Percentiles rank a stretch among this genome's conserved stretches.
phyloP scores from a whole-genome alignment of 108 stramenopile species.

The Chaetoceros muelleri region DNA sequence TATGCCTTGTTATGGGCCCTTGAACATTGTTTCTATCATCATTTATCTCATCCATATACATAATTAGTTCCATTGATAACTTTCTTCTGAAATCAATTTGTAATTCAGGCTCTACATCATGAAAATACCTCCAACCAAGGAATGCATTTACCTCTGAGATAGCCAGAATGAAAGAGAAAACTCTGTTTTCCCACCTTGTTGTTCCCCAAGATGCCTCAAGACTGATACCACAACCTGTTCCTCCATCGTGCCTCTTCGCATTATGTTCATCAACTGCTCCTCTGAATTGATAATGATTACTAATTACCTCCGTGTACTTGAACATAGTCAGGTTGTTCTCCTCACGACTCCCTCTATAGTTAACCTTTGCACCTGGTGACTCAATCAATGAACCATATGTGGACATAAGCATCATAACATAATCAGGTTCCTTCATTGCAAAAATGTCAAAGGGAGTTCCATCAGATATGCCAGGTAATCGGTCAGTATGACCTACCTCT shows the following conservation, averaged over 20 bases:
- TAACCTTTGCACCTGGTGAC: not conserved
- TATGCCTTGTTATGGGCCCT: no score
- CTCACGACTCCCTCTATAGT: not conserved
- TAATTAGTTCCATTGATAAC: no score
- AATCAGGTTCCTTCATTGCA: conserved; percentile 25
- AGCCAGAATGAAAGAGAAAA: conserved; percentile 15
- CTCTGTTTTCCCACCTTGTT: conserved; percentile 8
- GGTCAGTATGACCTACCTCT: conserved; percentile 8
- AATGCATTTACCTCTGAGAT: conserved; percentile 18
- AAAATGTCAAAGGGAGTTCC: conserved; percentile 2
- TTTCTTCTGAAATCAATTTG: no score
- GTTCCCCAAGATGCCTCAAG: conserved; percentile 15
- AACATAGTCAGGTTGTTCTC: not conserved
- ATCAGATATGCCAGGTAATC: conserved; percentile 3
- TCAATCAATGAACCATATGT: conserved; percentile 11
- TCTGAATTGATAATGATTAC: conserved; percentile 12
- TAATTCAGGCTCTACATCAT: no score
- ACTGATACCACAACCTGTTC: conserved; percentile 3
- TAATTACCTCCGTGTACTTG: conserved; percentile 6
- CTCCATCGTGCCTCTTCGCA: not conserved
- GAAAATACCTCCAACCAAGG: no score
- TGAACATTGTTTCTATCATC: no score
- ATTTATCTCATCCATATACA: no score
- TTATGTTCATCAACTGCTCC: conserved; percentile 15
- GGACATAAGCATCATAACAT: conserved; percentile 18